phyloP scores from a whole-genome alignment of 2,329 filamentous ascomycete genomes.

The Penicillium sp. region DNA sequence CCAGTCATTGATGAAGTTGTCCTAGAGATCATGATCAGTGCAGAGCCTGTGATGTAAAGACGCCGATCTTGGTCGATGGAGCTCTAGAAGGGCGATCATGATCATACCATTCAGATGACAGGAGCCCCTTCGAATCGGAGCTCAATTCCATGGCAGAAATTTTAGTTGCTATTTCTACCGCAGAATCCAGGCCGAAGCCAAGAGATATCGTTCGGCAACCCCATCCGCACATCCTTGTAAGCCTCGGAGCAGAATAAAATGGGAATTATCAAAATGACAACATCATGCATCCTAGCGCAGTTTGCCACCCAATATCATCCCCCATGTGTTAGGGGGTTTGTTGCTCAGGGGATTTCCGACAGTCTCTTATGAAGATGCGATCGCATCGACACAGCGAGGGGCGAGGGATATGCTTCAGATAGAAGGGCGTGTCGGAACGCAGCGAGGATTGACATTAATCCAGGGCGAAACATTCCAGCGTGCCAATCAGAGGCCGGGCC shows the following conservation, averaged over 20 bases:
- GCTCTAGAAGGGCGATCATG: conserved; percentile 9
- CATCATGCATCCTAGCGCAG: background rate
- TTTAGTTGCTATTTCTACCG: background rate
- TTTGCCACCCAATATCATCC: conserved; percentile 3
- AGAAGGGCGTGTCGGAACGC: conserved; percentile 3
- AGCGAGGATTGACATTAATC: conserved; percentile 11
- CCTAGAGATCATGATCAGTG: background rate
- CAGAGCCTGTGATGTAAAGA: background rate
- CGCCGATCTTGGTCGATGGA: conserved; percentile 1
- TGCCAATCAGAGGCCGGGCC: conserved; percentile 20
- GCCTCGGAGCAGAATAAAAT: background rate
- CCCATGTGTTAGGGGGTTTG: background rate
- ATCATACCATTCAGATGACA: conserved; percentile 4
- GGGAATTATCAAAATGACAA: background rate
- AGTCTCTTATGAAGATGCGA: background rate
- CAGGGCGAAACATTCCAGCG: conserved; percentile 18
- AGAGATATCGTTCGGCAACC: background rate
- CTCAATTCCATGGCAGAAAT: conserved; percentile 1
- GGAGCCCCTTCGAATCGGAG: conserved; percentile 4
- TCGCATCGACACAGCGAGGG: conserved; percentile 2
- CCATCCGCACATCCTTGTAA: background rate
- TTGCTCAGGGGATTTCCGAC: conserved; percentile 4
- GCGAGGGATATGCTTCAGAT: background rate
- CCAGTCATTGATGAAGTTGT: background rate
- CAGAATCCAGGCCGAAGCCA: background rate